Evolutionary conservation across 257 asterid species (phyloP), one percentile per base, ranked within the genome.

Genomic region (Prunella vulgaris): DNA sequence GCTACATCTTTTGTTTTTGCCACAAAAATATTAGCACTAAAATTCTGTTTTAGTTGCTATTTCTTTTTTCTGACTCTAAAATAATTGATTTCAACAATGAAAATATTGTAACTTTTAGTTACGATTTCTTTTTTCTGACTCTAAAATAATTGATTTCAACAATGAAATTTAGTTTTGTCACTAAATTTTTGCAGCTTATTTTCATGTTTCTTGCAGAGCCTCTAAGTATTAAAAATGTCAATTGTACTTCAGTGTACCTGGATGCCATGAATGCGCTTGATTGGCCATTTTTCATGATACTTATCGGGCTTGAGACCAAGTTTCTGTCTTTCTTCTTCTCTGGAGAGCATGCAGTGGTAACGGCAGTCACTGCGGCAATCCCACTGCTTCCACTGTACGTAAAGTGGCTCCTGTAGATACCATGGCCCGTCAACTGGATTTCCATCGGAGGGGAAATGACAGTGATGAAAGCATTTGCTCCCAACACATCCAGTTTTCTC

Each of bases 201-300:
- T 3, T 3, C 28, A 25, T 25, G 1, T 25, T 25, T 25, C 28
- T 25, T 25, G 28, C 3, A 3, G 12, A 33, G 28, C 38, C 33
- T 51, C 61, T 21, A 12, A 24, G 33, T n/a, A 22, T 12, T 37
- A 30, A 60, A 40, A 32, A 52, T 48, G 57, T 60, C 15, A 3
- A 63, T 9, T 5, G 60, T 49, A 52, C 57, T 48, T 14, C 15
- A 37, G 12, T 40, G 42, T 70, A 90, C 97, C 96, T 92, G 96
- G 57, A 92, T 87, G 58, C 96, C 97, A 17, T 83, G 82, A 68
- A 90, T 77, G 33, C 88, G 87, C 40, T 65, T 80, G 69, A 86
- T 85, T 27, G 98, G 95, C 98, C 98, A 92, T 73, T 85, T 90
- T 24, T 95, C 90, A 44, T 92, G 96, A 77, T 90, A 90, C 75